Conservation (phyloP, 1,284 basidiomycete genomes). For the Ustilago shanxiensis region DNA sequence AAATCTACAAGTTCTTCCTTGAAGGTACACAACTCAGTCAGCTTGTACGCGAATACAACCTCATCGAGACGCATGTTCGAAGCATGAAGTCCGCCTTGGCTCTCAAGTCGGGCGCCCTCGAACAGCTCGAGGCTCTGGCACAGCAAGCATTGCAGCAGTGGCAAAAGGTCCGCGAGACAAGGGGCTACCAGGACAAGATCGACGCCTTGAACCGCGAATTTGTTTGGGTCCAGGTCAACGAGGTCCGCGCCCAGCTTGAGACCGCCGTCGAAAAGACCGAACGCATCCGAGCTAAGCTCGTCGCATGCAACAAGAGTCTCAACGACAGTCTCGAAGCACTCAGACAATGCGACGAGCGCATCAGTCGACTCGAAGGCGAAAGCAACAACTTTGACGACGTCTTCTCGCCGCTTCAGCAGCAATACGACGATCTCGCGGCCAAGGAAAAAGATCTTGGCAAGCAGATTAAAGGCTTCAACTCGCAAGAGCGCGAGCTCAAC, state of each 20-base stretch:
- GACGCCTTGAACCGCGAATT: constrained; percentile 82
- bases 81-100: constrained; percentile 58
- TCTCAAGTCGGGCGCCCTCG: constrained; percentile 76
- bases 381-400: constrained; percentile 36
- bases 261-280: constrained; percentile 43
- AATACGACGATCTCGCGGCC: constrained; percentile 35
- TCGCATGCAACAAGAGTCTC: constrained; percentile 40
- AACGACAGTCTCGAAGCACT: constrained; percentile 34
- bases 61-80: constrained; percentile 73
- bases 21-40: constrained; percentile 91
- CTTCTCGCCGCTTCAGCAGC: constrained; percentile 46
- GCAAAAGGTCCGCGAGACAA: constrained; percentile 80
- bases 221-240: constrained; percentile 88
- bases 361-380: constrained; percentile 60
- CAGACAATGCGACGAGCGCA: constrained; percentile 35
- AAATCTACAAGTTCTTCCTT: constrained; percentile 93
- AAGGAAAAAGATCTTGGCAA: constrained; percentile 72
- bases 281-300: constrained; percentile 37
- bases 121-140: constrained; percentile 78
- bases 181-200: constrained; percentile 78
- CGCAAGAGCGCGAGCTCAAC: constrained; percentile 51
- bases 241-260: constrained; percentile 74
- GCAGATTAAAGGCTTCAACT: constrained; percentile 59
- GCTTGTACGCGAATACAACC: constrained; percentile 86
- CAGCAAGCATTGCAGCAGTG: constrained; percentile 77